Conservation (phyloP, 2,329 filamentous ascomycete species). For the Didymellaceae sp. region DNA sequence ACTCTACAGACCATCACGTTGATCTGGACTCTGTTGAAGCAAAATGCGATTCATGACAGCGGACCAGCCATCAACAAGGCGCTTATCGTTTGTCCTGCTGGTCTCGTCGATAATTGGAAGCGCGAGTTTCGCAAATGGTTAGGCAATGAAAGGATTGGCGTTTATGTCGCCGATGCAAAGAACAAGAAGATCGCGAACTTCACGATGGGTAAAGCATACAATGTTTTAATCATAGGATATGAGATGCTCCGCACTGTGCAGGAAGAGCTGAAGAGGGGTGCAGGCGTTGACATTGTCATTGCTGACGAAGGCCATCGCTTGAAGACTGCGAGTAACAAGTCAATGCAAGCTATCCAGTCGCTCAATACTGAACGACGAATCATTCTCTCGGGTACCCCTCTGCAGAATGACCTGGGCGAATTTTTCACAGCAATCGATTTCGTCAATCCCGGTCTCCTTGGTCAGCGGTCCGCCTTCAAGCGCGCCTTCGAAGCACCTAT, state of each 20-base stretch:
- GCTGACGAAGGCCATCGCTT: constrained; percentile 73
- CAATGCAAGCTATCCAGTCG: constrained; percentile 68
- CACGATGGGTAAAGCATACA: constrained; percentile 71
- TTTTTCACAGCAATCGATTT: constrained; percentile 73
- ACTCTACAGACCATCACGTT: constrained; percentile 75
- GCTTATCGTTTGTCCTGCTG: constrained; percentile 75
- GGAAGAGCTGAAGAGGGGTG: constrained; percentile 67
- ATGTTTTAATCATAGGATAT: constrained; percentile 76
- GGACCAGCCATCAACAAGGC: constrained; percentile 71
- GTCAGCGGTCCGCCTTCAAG: constrained; percentile 68
- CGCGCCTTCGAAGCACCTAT: constrained; percentile 70
- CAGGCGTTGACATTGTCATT: constrained; percentile 71
- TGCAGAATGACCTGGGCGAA: constrained; percentile 72
- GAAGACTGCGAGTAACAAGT: constrained; percentile 73
- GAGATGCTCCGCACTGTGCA: constrained; percentile 72
- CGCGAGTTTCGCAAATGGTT: constrained; percentile 78
- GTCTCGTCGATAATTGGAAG: constrained; percentile 74
- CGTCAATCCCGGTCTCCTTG: constrained; percentile 70
- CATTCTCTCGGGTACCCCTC: constrained; percentile 70
- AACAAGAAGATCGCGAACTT: constrained; percentile 70
- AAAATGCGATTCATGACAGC: constrained; percentile 68
- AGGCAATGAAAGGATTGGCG: constrained; percentile 71
- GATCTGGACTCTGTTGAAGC: constrained; percentile 74
- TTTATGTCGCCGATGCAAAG: constrained; percentile 67
- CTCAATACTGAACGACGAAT: constrained; percentile 67